phyloP scores from a whole-genome alignment of 306 rosid species.

The Styphnolobium japonicum region DNA sequence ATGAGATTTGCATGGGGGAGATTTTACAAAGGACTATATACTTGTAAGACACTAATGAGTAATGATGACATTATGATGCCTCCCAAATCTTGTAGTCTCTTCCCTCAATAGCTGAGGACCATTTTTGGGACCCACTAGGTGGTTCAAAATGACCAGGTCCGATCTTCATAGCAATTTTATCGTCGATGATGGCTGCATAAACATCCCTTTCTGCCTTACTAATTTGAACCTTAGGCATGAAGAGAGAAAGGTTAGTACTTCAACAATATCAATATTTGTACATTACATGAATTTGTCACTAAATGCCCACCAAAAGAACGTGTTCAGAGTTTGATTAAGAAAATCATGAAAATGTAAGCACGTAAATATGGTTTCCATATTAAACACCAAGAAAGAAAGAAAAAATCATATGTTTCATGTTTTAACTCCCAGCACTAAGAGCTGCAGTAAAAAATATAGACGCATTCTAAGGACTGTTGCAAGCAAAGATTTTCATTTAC shows the following conservation, averaged over 20 bases:
- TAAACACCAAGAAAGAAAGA: background rate
- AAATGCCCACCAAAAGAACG: background rate
- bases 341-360: background rate
- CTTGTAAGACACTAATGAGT: background rate
- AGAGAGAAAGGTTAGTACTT: constrained; percentile 11
- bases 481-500: background rate
- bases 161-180: constrained; percentile 67
- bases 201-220: constrained; percentile 65
- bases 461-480: background rate
- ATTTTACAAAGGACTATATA: constrained; percentile 3
- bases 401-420: background rate
- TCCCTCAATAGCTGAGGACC: constrained; percentile 63
- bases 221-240: constrained; percentile 51
- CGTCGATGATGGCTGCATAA: constrained; percentile 70
- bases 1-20: background rate
- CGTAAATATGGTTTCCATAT: background rate
- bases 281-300: background rate
- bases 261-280: background rate
- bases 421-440: background rate
- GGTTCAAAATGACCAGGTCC: constrained; percentile 89
- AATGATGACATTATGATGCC: constrained; percentile 24
- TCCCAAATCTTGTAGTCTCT: constrained; percentile 83
- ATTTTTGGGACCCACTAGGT: constrained; percentile 37
- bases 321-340: background rate
- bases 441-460: background rate